phyloP scores from a whole-genome alignment of 2,329 filamentous ascomycete genomes.

The Periconia sp. region DNA sequence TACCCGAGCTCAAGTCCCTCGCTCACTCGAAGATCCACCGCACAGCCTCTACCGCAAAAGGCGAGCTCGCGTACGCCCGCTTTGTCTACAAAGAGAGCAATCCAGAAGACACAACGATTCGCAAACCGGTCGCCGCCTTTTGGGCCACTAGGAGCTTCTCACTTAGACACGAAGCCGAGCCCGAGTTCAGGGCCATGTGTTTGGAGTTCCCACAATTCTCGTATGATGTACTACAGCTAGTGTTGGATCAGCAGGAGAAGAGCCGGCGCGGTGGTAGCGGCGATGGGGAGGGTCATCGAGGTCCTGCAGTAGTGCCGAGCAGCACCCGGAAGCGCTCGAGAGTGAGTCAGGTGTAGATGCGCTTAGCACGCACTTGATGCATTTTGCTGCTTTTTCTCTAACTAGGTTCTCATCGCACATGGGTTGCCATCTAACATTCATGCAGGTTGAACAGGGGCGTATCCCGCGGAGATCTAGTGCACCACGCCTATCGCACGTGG shows the following conservation, averaged over 20 bases:
- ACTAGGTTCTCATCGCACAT: too few species aligned
- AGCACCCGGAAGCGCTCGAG: conserved; percentile 40
- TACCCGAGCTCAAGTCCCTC: conserved; percentile 71
- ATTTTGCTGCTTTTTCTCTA: not conserved
- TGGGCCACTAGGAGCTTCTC: conserved; percentile 85
- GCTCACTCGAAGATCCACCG: conserved; percentile 91
- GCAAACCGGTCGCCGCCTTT: conserved; percentile 85
- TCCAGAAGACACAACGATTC: conserved; percentile 72
- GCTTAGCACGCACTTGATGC: conserved; percentile 5
- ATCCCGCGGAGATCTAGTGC: too few species aligned
- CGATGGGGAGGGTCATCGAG: conserved; percentile 30
- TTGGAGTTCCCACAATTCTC: conserved; percentile 90
- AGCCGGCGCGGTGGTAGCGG: conserved; percentile 24
- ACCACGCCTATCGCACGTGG: too few species aligned
- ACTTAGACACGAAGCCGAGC: conserved; percentile 82
- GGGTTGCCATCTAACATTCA: too few species aligned
- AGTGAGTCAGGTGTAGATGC: conserved; percentile 32
- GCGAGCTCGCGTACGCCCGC: conserved; percentile 89
- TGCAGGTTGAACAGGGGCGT: too few species aligned
- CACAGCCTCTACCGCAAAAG: conserved; percentile 83
- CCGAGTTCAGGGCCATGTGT: conserved; percentile 83
- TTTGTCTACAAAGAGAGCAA: conserved; percentile 84
- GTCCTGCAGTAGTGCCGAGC: conserved; percentile 46
- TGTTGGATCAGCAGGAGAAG: conserved; percentile 59
- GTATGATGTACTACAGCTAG: conserved; percentile 83